Evolutionary conservation across 768 basidiomycete species (phyloP).

Genomic region (Lactarius sp.): DNA sequence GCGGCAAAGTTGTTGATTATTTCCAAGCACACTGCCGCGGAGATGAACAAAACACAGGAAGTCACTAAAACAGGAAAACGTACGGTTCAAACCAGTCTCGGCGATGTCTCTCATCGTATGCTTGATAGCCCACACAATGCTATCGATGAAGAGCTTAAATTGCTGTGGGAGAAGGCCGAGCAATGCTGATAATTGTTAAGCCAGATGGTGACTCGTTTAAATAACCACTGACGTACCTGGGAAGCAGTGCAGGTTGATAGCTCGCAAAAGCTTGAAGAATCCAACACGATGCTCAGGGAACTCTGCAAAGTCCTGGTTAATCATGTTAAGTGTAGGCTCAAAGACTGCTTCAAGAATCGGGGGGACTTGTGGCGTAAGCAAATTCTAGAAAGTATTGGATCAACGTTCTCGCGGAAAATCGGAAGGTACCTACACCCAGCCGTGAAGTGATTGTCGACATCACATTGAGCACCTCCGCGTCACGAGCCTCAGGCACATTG

Average conservation of each 20-base stretch:
- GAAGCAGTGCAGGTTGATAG: constrained; percentile 93
- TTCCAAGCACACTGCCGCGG: constrained; percentile 73
- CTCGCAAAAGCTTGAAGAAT: constrained; percentile 92
- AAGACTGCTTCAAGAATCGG: constrained; percentile 96
- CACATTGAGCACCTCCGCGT: constrained; percentile 95
- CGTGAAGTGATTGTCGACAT: constrained; percentile 91
- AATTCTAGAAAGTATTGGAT: constrained; percentile 43
- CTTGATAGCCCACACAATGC: constrained; percentile 99
- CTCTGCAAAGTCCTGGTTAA: constrained; percentile 99
- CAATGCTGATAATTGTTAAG: constrained; percentile 48
- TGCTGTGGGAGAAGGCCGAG: constrained; percentile 83
- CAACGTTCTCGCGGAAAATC: constrained; percentile 6
- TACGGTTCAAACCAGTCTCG: constrained; percentile 80
- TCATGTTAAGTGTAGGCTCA: constrained; percentile 96
- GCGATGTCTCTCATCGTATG: constrained; percentile 99
- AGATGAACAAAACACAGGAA: constrained; percentile 15
- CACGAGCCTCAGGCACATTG: constrained; percentile 88
- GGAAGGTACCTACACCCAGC: constrained; percentile 64
- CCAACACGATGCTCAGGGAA: constrained; percentile 96
- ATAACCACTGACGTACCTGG: constrained; percentile 58
- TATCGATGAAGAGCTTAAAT: constrained; percentile 98
- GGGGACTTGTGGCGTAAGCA: constrained; percentile 90
- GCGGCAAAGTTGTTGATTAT: constrained; percentile 92
- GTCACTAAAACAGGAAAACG: constrained; percentile 28
- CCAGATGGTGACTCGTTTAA: background rate